A percentile compares a stretch with the other conserved stretches of the same genome.
phyloP scores from a whole-genome alignment of 78 protist species.

The Dictyostelium discoideum region DNA sequence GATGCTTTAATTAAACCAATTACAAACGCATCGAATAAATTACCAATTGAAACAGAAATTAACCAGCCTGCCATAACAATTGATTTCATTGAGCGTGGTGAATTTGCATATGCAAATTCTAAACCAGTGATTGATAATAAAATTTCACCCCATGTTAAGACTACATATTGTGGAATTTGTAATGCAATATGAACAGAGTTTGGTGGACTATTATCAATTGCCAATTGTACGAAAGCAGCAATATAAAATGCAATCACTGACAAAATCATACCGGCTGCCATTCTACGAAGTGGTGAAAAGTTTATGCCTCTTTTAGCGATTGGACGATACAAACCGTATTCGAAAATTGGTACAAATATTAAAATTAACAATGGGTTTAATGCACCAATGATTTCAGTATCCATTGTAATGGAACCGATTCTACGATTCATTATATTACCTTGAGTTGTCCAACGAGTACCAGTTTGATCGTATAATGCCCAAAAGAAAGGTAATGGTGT shows the following conservation, averaged over 20 bases:
- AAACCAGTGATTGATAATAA: conserved; percentile 86
- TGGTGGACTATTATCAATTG: conserved; percentile 48
- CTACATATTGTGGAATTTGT: conserved; percentile 78
- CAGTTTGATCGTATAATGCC: conserved; percentile 84
- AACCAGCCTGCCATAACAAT: conserved; percentile 74
- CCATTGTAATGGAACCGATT: conserved; percentile 23
- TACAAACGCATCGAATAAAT: conserved; percentile 81
- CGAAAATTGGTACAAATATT: conserved; percentile 84
- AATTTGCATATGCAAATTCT: conserved; percentile 89
- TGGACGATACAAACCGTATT: conserved; percentile 76
- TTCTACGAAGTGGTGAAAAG: conserved; percentile 68
- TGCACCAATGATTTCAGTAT: conserved; percentile 82
- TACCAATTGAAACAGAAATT: conserved; percentile 82
- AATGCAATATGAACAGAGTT: background rate
- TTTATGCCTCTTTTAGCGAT: conserved; percentile 13
- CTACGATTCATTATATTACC: conserved; percentile 71
- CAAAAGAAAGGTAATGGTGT: conserved; percentile 87
- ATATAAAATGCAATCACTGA: conserved; percentile 79
- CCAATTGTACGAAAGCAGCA: conserved; percentile 69
- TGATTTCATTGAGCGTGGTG: conserved; percentile 89
- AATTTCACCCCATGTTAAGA: conserved; percentile 80
- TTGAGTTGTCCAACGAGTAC: conserved; percentile 72
- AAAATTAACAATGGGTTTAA: conserved; percentile 85
- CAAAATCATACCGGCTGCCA: conserved; percentile 86
- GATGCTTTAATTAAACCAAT: background rate